Percentiles rank a stretch among this genome's conserved stretches.
Conservation (phyloP, 345 rosid species). For the Adansonia digitata region DNA sequence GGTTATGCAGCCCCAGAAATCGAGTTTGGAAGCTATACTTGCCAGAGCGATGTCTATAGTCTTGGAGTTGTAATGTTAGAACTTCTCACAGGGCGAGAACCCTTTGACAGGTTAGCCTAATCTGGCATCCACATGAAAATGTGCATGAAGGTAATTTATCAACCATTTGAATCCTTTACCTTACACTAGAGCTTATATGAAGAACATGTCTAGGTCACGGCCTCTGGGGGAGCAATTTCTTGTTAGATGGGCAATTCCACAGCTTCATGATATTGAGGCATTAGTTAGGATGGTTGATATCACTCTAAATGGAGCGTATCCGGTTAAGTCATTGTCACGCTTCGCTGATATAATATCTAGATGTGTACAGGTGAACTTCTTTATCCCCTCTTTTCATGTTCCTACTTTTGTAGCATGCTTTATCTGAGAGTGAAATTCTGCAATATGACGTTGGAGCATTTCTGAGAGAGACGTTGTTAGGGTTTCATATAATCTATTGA, state of each 20-base stretch:
- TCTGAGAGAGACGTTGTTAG: background rate
- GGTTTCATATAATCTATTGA: background rate
- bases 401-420: background rate
- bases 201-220: constrained; percentile 46
- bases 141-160: background rate
- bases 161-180: background rate
- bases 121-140: background rate
- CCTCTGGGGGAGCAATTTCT: constrained; percentile 74
- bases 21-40: constrained; percentile 70
- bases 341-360: constrained; percentile 88
- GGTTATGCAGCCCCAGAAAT: constrained; percentile 78
- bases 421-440: background rate
- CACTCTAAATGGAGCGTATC: constrained; percentile 53
- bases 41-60: constrained; percentile 89
- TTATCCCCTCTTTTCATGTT: background rate
- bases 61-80: constrained; percentile 96
- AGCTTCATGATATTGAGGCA: constrained; percentile 87
- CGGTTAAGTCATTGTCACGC: constrained; percentile 82
- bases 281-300: constrained; percentile 87
- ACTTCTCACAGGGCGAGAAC: constrained; percentile 75
- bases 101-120: constrained; percentile 67
- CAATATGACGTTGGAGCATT: background rate
- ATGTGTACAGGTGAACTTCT: constrained; percentile 62
- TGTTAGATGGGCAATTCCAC: constrained; percentile 83
- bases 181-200: background rate